phyloP scores from a whole-genome alignment of 805 yeast genomes.

The Ogataea philodendri region DNA sequence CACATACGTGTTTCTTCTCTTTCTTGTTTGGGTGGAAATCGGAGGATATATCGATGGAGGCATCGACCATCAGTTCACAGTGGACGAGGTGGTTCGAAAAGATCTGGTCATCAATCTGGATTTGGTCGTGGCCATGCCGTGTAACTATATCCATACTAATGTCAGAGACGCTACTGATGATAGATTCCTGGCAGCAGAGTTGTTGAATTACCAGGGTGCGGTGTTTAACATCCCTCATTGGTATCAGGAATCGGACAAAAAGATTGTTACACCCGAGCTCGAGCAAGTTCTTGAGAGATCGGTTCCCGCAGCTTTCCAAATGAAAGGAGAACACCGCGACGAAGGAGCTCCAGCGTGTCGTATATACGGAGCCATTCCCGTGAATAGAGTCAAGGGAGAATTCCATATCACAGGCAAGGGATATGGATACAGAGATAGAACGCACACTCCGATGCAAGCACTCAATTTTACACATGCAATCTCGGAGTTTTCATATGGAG shows the following conservation, averaged over 20 bases:
- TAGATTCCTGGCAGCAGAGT: slow-evolving; percentile 71
- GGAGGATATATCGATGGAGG: slow-evolving; percentile 84
- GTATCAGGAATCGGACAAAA: slow-evolving; percentile 44
- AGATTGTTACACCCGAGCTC: slow-evolving; percentile 56
- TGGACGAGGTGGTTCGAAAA: slow-evolving; percentile 58
- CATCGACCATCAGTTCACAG: slow-evolving; percentile 72
- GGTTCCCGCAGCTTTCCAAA: slow-evolving; percentile 59
- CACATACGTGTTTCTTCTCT: slow-evolving; percentile 58
- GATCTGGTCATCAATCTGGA: slow-evolving; percentile 74
- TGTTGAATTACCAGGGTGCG: slow-evolving; percentile 67
- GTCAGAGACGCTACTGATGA: slow-evolving; percentile 79
- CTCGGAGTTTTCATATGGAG: slow-evolving; percentile 87
- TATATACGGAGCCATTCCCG: slow-evolving; percentile 77
- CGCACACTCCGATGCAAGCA: slow-evolving; percentile 45
- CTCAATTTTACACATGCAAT: slow-evolving; percentile 83
- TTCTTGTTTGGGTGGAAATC: slow-evolving; percentile 78
- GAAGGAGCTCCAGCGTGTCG: slow-evolving; percentile 80
- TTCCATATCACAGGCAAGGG: slow-evolving; percentile 82
- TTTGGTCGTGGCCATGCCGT: slow-evolving; percentile 79
- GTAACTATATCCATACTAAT: slow-evolving; percentile 70
- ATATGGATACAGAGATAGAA: slow-evolving; percentile 53
- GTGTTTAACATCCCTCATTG: slow-evolving; percentile 51
- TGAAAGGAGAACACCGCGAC: slow-evolving; percentile 40
- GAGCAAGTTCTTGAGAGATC: slow-evolving; percentile 67
- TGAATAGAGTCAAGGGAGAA: slow-evolving; percentile 82